Evolutionary conservation across 2,329 filamentous ascomycete genomes (phyloP).

Genomic region (Nemania sp.): DNA sequence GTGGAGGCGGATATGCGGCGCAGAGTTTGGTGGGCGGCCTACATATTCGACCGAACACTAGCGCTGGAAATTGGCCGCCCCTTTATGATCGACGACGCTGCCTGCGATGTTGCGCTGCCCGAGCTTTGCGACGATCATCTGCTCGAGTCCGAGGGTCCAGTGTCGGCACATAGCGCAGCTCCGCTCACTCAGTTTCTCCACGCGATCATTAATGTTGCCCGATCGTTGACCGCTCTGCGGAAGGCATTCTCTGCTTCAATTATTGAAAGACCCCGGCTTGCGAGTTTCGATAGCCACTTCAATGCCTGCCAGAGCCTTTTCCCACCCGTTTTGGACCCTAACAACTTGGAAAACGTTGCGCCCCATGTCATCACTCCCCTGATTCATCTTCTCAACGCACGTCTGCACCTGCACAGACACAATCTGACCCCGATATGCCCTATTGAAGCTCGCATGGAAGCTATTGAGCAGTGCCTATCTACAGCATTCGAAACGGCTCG

Average conservation of each 20-base stretch:
- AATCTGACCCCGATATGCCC: constrained; percentile 78
- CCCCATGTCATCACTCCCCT: constrained; percentile 75
- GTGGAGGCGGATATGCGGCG: constrained; percentile 85
- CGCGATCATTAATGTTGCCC: constrained; percentile 79
- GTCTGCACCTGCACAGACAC: constrained; percentile 85
- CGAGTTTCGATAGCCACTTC: constrained; percentile 83
- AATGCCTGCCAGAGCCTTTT: constrained; percentile 74
- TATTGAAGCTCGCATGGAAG: constrained; percentile 66
- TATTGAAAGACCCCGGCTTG: constrained; percentile 69
- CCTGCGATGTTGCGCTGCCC: constrained; percentile 84
- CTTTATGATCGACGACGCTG: constrained; percentile 80
- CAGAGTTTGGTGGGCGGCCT: constrained; percentile 92
- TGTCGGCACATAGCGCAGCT: constrained; percentile 55
- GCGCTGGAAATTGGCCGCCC: constrained; percentile 82
- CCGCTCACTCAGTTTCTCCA: constrained; percentile 73
- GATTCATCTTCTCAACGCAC: constrained; percentile 77
- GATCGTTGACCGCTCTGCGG: constrained; percentile 74
- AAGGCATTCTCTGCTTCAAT: constrained; percentile 70
- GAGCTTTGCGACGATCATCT: constrained; percentile 80
- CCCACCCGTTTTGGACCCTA: constrained; percentile 72
- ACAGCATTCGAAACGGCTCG: constrained; percentile 79
- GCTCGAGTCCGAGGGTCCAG: constrained; percentile 63
- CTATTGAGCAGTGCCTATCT: constrained; percentile 76
- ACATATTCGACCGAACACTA: constrained; percentile 82
- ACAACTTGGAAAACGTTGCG: constrained; percentile 69